Conservation (phyloP, 805 yeast genomes). For the Candida argentea region DNA sequence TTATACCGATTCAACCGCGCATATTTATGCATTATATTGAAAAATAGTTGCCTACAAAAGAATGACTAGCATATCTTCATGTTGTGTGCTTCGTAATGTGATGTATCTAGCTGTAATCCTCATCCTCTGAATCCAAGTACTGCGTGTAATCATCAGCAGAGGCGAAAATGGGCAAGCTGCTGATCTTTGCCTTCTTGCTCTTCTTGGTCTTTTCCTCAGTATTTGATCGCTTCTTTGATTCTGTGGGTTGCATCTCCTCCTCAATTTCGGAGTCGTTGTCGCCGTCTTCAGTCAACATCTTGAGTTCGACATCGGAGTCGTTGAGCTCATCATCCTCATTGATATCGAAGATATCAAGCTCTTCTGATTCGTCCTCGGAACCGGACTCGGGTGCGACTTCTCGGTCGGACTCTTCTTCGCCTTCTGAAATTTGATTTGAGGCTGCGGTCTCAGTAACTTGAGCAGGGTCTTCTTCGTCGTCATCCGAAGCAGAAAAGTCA, state of each 20-base stretch:
- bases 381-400: conserved; percentile 14
- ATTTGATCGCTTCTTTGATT: conserved; percentile 12
- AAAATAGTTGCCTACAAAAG: not conserved
- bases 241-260: conserved; percentile 4
- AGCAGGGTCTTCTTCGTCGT: conserved; percentile 14
- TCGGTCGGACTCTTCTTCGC: conserved; percentile 13
- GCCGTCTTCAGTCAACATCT: conserved; percentile 18
- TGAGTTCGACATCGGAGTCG: conserved; percentile 8
- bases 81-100: not conserved
- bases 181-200: conserved; percentile 46
- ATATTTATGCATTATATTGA: not conserved
- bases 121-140: conserved; percentile 58
- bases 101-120: conserved; percentile 16
- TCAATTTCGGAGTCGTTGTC: conserved; percentile 8
- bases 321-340: conserved; percentile 18
- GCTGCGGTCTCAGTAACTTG: conserved; percentile 12
- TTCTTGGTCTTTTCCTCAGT: conserved; percentile 20
- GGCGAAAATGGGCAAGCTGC: conserved; percentile 74
- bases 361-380: conserved; percentile 8
- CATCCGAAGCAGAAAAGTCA: conserved; percentile 28
- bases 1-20: too few relatives aligned
- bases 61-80: not conserved
- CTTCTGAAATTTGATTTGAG: conserved; percentile 19
- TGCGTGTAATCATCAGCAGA: conserved; percentile 81
- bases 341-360: conserved; percentile 10